Conservation (phyloP, 345 rosid species). For the Abelmoschus esculentus region DNA sequence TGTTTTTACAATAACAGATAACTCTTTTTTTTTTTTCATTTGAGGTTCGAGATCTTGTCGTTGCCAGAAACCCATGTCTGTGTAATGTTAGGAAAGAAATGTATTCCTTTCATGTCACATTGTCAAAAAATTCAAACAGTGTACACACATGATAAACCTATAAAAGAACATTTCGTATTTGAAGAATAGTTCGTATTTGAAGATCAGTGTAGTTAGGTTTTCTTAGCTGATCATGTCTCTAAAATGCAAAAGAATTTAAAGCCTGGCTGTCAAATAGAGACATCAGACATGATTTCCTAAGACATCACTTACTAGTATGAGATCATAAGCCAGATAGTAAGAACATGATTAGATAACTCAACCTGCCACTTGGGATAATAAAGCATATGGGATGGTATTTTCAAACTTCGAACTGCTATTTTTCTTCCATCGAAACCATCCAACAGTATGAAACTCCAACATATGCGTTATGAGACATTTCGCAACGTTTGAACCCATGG, state of each 20-base stretch:
- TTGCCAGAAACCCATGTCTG: background rate
- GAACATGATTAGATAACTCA: slow-evolving; percentile 11
- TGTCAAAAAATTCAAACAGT: background rate
- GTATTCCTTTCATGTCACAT: background rate
- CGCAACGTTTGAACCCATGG: slow-evolving; percentile 47
- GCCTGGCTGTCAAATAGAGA: background rate
- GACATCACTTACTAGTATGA: background rate
- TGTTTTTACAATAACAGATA: background rate
- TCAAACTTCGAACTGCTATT: slow-evolving; percentile 74
- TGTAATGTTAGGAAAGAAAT: background rate
- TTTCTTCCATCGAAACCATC: slow-evolving; percentile 80
- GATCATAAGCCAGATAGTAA: slow-evolving; percentile 1
- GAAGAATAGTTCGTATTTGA: background rate
- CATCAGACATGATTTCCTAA: slow-evolving; percentile 9
- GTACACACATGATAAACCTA: background rate
- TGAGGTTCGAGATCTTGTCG: background rate
- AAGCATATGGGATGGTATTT: slow-evolving; percentile 64
- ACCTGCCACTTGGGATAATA: slow-evolving; percentile 88
- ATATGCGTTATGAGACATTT: slow-evolving; percentile 77
- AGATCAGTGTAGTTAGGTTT: slow-evolving; percentile 5
- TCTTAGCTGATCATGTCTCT: slow-evolving; percentile 6
- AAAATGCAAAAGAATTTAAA: slow-evolving; percentile 1
- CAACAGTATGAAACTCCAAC: slow-evolving; percentile 64
- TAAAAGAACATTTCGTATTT: background rate
- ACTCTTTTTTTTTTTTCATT: background rate